Base-by-base conservation (phyloP, 371 early-diverging fungal species). In the Lichtheimia corymbifera region DNA sequence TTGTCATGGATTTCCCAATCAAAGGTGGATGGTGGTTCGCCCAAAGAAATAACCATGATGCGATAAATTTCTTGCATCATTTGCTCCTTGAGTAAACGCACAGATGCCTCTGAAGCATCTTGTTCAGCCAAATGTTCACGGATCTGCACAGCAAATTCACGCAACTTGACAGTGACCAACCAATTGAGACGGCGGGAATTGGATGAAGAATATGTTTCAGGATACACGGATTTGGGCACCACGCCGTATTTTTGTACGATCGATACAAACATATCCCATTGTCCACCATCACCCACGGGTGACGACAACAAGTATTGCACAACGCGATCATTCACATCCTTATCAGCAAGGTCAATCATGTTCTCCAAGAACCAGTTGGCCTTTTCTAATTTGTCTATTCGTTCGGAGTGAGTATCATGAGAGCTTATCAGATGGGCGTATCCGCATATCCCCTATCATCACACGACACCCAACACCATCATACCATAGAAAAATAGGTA, bases 181-280 rank as follows among this genome's bases (percentile, higher is more conserved):
- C 71, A 66, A 63, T 90, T 83, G 25, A 93, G 77, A 12, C 82
- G 76, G 42, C 77, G 51, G 5, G 91, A 79, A 62, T 67, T 83
- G 28, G 88, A 85, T 4, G 90, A 87, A 50, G 89, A 79, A 64
- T 66, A 80, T 5, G 84, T 86, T 69, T 93, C 93, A 3, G 93
- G 91, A 61, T 80, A 92, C 6, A 78, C 80, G 1, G 79, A 71
- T 63, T 91, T 91, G 47, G 93, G 91, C 9, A 90, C 60, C 18
- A 61, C 55, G 28, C 58, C 61, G 28, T 64, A 66, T 63, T 91
- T 90, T 53, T 89, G 80, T 17, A 93, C 82, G 20, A 93, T 65
- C 44, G 83, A 85, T 59, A 92, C 79, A 59, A 92, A 84, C 92
- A 93, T 91, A 62, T 91, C 90, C 87, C 88, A 93, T 71, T 91